Evolutionary conservation across 805 yeast species (phyloP), one percentile per base, ranked within the genome.

Genomic region (Ogataea paraovalis): DNA sequence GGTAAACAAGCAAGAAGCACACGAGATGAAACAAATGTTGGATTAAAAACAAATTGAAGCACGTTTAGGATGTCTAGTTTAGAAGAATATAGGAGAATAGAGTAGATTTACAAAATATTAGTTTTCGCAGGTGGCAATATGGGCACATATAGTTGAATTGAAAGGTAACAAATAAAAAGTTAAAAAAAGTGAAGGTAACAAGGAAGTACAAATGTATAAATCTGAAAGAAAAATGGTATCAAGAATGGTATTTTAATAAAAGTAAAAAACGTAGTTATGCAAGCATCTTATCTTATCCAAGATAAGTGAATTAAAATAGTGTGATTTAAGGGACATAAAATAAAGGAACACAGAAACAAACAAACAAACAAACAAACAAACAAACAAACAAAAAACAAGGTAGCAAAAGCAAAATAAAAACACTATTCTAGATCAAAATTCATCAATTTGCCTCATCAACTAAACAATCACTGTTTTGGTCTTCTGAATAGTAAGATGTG

Each of bases 401-500:
- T 22, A 30, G 18, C 14, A 20, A 36, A 7, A 37, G 25, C 20
- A 20, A 12, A 10, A 21, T 19, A 37, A 37, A 14, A 25, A 6
- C 9, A 25, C 10, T 10, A 10, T 25, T 7, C 28, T 25, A 25
- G 28, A 25, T 7, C 9, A 7, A 6, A 25, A 25, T 25, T 25
- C 28, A 25, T 25, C 14, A 16, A 27, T n/a, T n/a, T n/a, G n/a
- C n/a, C n/a, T n/a, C n/a, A n/a, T n/a, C n/a, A n/a, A n/a, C n/a
- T n/a, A n/a, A n/a, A n/a, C n/a, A 25, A 25, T 25, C 42, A 54
- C 39, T 58, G 52, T 43, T 61, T 63, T 18, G 87, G 79, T 60
- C 91, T 77, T 68, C 86, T 85, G 71, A 94, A 94, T 51, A 94
- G 74, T 52, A 94, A 72, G 51, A 94, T 94, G 64, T 94, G 99